These are phyloP conservation scores for Colletotrichum ledebouriae DNA, from an alignment of 2,329 filamentous ascomycete genomes.

Conservation along the genomic window DNA sequence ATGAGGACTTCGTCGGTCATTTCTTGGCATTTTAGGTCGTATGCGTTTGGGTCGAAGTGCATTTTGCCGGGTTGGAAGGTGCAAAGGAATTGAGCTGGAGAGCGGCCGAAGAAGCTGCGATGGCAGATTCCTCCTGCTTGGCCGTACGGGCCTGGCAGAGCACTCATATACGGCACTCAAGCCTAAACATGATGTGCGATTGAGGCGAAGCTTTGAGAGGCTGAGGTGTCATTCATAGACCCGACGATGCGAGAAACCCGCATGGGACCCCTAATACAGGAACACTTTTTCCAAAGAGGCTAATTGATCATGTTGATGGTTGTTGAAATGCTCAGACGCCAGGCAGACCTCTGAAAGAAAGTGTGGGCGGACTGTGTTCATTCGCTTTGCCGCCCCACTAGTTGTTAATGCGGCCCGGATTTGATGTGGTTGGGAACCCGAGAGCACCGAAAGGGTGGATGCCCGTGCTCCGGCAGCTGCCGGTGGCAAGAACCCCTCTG, in stretches of 20 bases:
- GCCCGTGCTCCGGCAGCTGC: slow-evolving; percentile 17
- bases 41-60: slow-evolving; percentile 58
- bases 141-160: neutral
- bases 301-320: no score
- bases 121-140: neutral
- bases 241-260: neutral
- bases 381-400: no score
- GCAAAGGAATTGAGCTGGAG: no score
- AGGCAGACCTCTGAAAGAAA: neutral
- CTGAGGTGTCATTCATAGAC: neutral
- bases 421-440: neutral
- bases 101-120: neutral
- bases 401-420: neutral
- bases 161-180: slow-evolving; percentile 5
- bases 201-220: slow-evolving; percentile 15
- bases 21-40: slow-evolving; percentile 54
- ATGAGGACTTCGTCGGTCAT: slow-evolving; percentile 53
- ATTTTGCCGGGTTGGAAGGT: slow-evolving; percentile 36
- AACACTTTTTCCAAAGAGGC: neutral
- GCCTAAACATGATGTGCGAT: neutral
- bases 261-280: slow-evolving; percentile 1
- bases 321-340: neutral
- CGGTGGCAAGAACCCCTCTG: slow-evolving; percentile 11
- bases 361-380: neutral
- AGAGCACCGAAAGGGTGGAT: neutral